These are phyloP conservation scores for Irpex sp. DNA, from an alignment of 1,284 basidiomycete species.

Conservation along the genomic window DNA sequence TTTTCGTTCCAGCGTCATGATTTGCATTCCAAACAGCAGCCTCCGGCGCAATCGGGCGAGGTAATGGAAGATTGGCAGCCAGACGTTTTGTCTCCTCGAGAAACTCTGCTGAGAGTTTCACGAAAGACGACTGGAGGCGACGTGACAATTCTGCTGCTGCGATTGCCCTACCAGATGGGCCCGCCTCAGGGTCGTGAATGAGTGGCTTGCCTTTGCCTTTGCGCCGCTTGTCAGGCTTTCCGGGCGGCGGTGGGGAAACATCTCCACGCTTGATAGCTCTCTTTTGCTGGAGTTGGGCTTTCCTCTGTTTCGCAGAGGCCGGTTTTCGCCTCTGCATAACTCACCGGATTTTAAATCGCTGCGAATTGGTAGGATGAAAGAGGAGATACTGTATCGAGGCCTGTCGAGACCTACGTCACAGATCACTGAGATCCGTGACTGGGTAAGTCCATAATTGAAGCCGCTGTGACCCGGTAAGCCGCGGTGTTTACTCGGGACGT, in stretches of 20 bases:
- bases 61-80: constrained; percentile 51
- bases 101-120: constrained; percentile 60
- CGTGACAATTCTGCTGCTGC: constrained; percentile 39
- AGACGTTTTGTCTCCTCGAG: constrained; percentile 59
- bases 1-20: constrained; percentile 26
- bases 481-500: neutral
- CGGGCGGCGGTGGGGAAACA: constrained; percentile 35
- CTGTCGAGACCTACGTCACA: neutral
- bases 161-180: constrained; percentile 18
- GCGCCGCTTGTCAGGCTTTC: constrained; percentile 25
- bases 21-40: constrained; percentile 39
- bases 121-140: constrained; percentile 70
- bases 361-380: neutral
- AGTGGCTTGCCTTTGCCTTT: constrained; percentile 14
- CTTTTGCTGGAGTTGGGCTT: constrained; percentile 66
- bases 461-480: neutral
- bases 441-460: neutral
- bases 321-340: constrained; percentile 51
- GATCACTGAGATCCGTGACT: neutral
- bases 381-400: neutral
- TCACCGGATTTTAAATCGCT: neutral
- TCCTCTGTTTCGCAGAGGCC: constrained; percentile 67
- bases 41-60: constrained; percentile 54
- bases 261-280: constrained; percentile 85
- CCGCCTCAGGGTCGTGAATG: constrained; percentile 24